These are phyloP conservation scores for Pyrenopolyporus hunteri DNA, from an alignment of 495 filamentous ascomycete genomes.

Conservation along the genomic window DNA sequence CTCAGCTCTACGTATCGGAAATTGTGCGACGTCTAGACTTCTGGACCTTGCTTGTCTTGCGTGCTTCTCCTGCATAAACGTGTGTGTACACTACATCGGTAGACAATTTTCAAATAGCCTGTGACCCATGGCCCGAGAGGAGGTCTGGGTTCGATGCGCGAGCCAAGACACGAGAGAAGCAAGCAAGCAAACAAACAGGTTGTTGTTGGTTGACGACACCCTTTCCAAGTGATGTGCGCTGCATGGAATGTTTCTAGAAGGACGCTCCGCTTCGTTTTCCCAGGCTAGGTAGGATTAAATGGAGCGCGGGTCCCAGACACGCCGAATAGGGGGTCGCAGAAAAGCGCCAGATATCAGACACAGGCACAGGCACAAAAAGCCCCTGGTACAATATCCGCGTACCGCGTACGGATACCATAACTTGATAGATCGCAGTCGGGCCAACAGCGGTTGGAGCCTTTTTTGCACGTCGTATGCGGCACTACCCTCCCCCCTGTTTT, in stretches of 20 bases:
- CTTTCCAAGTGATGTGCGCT: conserved; percentile 31
- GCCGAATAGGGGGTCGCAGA: conserved; percentile 17
- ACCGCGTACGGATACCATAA: too few species aligned
- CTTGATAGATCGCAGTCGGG: too few species aligned
- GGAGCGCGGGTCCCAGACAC: conserved; percentile 9
- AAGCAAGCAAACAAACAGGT: conserved; percentile 15
- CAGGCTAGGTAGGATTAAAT: conserved; percentile 8
- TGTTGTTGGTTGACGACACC: conserved; percentile 29
- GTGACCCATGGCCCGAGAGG: not conserved
- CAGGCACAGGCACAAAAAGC: too few species aligned
- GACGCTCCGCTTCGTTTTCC: conserved; percentile 24
- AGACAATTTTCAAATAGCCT: conserved; percentile 9
- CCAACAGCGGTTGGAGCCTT: too few species aligned
- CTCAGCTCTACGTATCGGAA: conserved; percentile 21
- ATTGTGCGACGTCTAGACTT: conserved; percentile 7
- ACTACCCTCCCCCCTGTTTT: too few species aligned
- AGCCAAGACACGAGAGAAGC: conserved; percentile 4
- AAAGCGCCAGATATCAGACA: too few species aligned
- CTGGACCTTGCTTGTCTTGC: conserved; percentile 4
- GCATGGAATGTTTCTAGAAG: conserved; percentile 42
- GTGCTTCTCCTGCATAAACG: conserved; percentile 24
- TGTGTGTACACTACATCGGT: conserved; percentile 25
- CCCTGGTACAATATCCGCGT: too few species aligned
- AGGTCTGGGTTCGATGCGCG: too few species aligned
- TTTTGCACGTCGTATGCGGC: too few species aligned